Conservation (phyloP, 2,329 filamentous ascomycete genomes). For the Coniochaeta ligniaria region DNA sequence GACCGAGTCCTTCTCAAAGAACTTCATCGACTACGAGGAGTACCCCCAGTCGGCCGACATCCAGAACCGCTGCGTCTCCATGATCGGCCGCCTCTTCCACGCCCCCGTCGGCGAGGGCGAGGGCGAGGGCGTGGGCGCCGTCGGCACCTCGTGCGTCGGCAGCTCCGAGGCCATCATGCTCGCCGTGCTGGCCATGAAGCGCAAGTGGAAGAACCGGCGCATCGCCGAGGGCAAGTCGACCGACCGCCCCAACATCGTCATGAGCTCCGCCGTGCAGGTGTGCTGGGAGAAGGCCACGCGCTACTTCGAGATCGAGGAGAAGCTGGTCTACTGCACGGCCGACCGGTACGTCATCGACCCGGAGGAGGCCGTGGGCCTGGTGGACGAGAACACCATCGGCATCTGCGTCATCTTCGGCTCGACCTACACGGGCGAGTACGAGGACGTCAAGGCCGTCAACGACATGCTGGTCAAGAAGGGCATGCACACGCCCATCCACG, state of each 20-base stretch:
- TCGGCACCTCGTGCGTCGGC: slow-evolving; percentile 85
- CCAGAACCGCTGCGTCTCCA: slow-evolving; percentile 86
- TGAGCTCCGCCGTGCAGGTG: slow-evolving; percentile 93
- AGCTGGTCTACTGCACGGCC: slow-evolving; percentile 59
- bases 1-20: slow-evolving; percentile 85
- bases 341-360: slow-evolving; percentile 60
- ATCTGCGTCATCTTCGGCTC: slow-evolving; percentile 89
- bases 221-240: slow-evolving; percentile 74
- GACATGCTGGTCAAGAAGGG: slow-evolving; percentile 70
- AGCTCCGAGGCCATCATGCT: slow-evolving; percentile 87
- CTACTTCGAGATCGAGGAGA: slow-evolving; percentile 92
- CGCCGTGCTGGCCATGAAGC: slow-evolving; percentile 86
- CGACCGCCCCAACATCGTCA: slow-evolving; percentile 83
- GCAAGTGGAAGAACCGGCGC: slow-evolving; percentile 82
- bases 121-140: slow-evolving; percentile 41
- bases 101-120: slow-evolving; percentile 46
- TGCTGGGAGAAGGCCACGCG: slow-evolving; percentile 92
- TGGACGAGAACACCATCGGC: slow-evolving; percentile 73
- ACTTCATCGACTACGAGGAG: slow-evolving; percentile 89
- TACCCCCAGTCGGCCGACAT: slow-evolving; percentile 77
- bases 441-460: slow-evolving; percentile 88
- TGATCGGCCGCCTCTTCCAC: slow-evolving; percentile 87
- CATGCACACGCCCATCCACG: slow-evolving; percentile 82
- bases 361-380: slow-evolving; percentile 48
- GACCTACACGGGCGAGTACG: slow-evolving; percentile 93